Conservation (phyloP, 1,139 yeast genomes). For the Candida sp. region DNA sequence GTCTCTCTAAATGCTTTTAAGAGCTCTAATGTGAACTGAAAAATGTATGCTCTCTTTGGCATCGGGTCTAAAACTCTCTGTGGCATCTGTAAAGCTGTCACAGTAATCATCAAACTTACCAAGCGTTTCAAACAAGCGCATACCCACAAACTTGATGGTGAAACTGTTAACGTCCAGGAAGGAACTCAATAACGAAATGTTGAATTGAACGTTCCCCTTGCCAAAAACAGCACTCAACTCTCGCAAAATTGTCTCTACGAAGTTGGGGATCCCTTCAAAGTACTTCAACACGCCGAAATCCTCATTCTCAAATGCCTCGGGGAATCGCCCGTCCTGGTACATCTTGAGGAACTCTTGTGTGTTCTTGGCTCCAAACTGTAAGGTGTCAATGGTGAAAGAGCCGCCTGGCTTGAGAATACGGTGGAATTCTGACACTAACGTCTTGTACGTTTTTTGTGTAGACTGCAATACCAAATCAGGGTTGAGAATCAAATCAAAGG, state of each 20-base stretch:
- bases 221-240: slow-evolving; percentile 37
- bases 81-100: slow-evolving; percentile 21
- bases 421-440: slow-evolving; percentile 35
- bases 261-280: slow-evolving; percentile 31
- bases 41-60: slow-evolving; percentile 17
- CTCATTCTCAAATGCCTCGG: slow-evolving; percentile 20
- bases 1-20: not conserved
- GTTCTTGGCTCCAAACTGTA: slow-evolving; percentile 23
- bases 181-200: slow-evolving; percentile 33
- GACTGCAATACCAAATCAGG: slow-evolving; percentile 41
- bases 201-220: slow-evolving; percentile 33
- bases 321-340: slow-evolving; percentile 13
- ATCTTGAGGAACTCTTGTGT: slow-evolving; percentile 17
- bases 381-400: slow-evolving; percentile 33
- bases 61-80: slow-evolving; percentile 9
- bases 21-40: slow-evolving; percentile 24
- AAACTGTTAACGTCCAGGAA: slow-evolving; percentile 37
- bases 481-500: slow-evolving; percentile 41
- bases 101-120: slow-evolving; percentile 39
- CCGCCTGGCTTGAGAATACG: slow-evolving; percentile 44
- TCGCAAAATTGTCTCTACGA: slow-evolving; percentile 24
- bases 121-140: slow-evolving; percentile 36
- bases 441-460: slow-evolving; percentile 27
- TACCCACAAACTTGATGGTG: slow-evolving; percentile 32
- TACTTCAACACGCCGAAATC: slow-evolving; percentile 21